Conservation (phyloP, 2,329 filamentous ascomycete species). For the Biscogniauxia sp. region DNA sequence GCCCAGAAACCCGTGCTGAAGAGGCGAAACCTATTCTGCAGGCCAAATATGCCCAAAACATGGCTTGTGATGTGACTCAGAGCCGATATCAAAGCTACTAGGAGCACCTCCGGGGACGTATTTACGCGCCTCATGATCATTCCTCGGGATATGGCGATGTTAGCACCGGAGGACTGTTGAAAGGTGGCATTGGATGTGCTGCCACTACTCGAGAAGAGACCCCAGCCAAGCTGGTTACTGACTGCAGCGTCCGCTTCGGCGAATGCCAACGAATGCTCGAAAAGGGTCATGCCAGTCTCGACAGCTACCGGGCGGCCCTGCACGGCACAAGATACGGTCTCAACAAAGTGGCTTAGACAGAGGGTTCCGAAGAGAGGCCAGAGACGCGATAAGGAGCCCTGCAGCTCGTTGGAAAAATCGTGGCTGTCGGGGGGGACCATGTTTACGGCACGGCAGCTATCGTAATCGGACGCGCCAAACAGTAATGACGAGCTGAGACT, state of each 20-base stretch:
- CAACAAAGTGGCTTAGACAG: conserved; percentile 78
- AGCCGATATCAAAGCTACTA: conserved; percentile 83
- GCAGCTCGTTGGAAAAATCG: conserved; percentile 53
- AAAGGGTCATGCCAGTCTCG: conserved; percentile 93
- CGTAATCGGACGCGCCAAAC: conserved; percentile 69
- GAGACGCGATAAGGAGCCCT: conserved; percentile 73
- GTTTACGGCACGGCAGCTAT: conserved; percentile 70
- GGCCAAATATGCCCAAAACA: conserved; percentile 72
- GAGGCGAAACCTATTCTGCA: conserved; percentile 77
- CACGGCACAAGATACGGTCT: conserved; percentile 83
- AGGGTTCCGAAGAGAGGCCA: conserved; percentile 73
- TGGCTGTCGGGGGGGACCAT: conserved; percentile 63
- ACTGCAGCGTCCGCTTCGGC: conserved; percentile 91
- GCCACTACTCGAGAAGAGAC: conserved; percentile 54
- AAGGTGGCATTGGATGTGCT: conserved; percentile 42
- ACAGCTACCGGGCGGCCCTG: conserved; percentile 77
- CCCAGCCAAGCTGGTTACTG: conserved; percentile 73
- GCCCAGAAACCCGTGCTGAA: conserved; percentile 89
- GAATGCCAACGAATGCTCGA: conserved; percentile 94
- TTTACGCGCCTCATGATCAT: conserved; percentile 80
- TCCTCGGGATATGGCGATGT: conserved; percentile 54
- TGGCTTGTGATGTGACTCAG: conserved; percentile 89
- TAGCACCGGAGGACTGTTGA: conserved; percentile 37
- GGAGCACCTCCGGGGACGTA: conserved; percentile 81
- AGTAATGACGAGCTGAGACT: conserved; percentile 68